These are phyloP conservation scores for Secale cereale DNA, from an alignment of 176 grass and related monocot species.

Conservation along the genomic window DNA sequence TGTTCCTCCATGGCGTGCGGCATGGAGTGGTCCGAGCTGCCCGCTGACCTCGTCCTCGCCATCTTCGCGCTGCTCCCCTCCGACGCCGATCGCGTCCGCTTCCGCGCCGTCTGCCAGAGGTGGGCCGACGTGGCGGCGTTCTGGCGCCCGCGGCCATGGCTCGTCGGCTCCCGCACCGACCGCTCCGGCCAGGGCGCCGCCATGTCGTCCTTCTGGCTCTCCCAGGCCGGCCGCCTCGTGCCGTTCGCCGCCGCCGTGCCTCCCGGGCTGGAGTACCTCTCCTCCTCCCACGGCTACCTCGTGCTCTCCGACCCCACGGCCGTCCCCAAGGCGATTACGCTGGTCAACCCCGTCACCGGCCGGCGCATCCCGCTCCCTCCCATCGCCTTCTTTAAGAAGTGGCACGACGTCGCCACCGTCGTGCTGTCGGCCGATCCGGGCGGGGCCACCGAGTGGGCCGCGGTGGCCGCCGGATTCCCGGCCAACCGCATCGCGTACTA, in stretches of 20 bases:
- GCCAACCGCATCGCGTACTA: conserved; percentile 37
- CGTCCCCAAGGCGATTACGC: conserved; percentile 28
- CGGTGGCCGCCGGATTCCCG: conserved; percentile 40
- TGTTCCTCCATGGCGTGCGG: background rate
- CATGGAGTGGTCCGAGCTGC: conserved; percentile 36
- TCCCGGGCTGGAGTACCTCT: conserved; percentile 27
- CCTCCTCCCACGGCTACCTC: conserved; percentile 43
- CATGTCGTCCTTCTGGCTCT: conserved; percentile 42
- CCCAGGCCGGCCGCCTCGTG: conserved; percentile 4
- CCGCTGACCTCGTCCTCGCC: conserved; percentile 26
- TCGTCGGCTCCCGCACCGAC: conserved; percentile 35
- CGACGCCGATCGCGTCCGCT: conserved; percentile 36
- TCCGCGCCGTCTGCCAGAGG: conserved; percentile 35
- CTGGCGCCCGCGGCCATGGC: conserved; percentile 47
- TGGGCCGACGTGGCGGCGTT: conserved; percentile 23
- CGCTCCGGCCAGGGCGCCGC: conserved; percentile 13
- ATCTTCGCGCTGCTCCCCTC: conserved; percentile 25
- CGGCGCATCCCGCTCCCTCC: conserved; percentile 34
- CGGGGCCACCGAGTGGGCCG: conserved; percentile 21
- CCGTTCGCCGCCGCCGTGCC: conserved; percentile 36
- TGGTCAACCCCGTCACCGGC: conserved; percentile 34
- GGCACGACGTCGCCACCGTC: conserved; percentile 41
- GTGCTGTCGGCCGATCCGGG: conserved; percentile 35
- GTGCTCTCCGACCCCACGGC: conserved; percentile 23
- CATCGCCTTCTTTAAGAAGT: conserved; percentile 35